phyloP scores from a whole-genome alignment of 148 eudicot genomes.

The Rheum nobile region DNA sequence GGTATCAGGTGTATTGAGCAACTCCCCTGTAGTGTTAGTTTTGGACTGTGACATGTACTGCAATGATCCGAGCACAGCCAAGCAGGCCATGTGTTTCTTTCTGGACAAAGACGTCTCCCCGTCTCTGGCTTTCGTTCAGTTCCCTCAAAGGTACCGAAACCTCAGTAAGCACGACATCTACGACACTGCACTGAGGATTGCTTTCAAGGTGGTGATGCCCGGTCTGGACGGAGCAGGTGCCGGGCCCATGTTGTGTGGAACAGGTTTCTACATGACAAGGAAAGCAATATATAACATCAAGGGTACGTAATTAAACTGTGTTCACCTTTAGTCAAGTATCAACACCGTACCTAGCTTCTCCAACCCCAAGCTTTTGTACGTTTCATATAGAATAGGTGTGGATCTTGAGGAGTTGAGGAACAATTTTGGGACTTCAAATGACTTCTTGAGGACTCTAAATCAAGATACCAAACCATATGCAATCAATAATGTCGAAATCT shows the following conservation, averaged over 20 bases:
- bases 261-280: conserved; percentile 53
- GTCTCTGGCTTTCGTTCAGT: conserved; percentile 28
- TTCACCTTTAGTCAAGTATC: neutral
- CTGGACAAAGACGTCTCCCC: conserved; percentile 19
- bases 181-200: conserved; percentile 23
- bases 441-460: neutral
- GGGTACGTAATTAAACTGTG: conserved; percentile 2
- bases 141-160: conserved; percentile 28
- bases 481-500: neutral
- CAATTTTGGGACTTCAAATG: neutral
- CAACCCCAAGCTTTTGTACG: no score
- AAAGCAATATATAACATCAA: conserved; percentile 30
- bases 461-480: neutral
- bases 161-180: conserved; percentile 27
- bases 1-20: conserved; percentile 27
- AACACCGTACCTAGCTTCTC: no score
- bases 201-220: conserved; percentile 24
- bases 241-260: conserved; percentile 48
- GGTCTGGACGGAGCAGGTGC: conserved; percentile 40
- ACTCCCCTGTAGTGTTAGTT: conserved; percentile 22
- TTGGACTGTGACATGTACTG: conserved; percentile 41
- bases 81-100: conserved; percentile 33
- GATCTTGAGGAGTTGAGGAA: conserved; percentile 1
- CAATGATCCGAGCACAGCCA: conserved; percentile 26
- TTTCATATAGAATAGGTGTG: neutral